phyloP scores from a whole-genome alignment of 2,329 filamentous ascomycete species.

The Fusarium fujikuroi region DNA sequence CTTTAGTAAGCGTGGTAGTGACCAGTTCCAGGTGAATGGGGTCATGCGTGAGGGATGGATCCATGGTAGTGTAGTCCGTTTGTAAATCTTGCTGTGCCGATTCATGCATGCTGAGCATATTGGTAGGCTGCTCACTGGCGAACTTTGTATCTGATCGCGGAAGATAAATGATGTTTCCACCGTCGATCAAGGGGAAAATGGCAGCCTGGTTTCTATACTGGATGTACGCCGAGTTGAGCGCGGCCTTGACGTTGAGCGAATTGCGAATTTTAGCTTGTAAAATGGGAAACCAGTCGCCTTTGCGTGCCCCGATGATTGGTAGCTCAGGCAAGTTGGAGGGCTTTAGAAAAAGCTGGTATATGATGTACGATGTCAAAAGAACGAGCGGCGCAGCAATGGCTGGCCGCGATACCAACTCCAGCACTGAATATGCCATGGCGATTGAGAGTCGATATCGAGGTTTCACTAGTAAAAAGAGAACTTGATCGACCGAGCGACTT shows the following conservation, averaged over 20 bases:
- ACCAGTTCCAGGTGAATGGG: conserved; percentile 7
- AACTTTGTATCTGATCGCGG: conserved; percentile 14
- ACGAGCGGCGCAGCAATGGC: neutral
- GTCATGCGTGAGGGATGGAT: conserved; percentile 3
- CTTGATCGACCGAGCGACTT: too few species aligned
- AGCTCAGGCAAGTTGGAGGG: neutral
- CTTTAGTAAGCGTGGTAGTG: neutral
- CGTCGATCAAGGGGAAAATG: neutral
- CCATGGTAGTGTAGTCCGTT: conserved; percentile 10
- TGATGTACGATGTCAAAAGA: neutral
- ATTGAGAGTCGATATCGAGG: neutral
- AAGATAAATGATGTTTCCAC: neutral
- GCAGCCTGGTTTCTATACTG: neutral
- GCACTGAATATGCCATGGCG: neutral
- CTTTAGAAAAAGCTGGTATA: conserved; percentile 3
- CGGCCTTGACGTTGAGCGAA: neutral
- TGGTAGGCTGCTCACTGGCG: conserved; percentile 1
- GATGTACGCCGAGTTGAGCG: neutral
- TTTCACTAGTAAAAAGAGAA: neutral
- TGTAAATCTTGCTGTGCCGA: neutral
- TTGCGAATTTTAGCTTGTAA: conserved; percentile 6
- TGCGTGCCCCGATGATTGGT: neutral
- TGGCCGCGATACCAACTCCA: neutral
- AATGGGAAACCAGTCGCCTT: conserved; percentile 12
- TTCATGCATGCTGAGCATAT: conserved; percentile 11